Conservation (phyloP, 2,329 filamentous ascomycete genomes). For the Colletotrichum sp. region DNA sequence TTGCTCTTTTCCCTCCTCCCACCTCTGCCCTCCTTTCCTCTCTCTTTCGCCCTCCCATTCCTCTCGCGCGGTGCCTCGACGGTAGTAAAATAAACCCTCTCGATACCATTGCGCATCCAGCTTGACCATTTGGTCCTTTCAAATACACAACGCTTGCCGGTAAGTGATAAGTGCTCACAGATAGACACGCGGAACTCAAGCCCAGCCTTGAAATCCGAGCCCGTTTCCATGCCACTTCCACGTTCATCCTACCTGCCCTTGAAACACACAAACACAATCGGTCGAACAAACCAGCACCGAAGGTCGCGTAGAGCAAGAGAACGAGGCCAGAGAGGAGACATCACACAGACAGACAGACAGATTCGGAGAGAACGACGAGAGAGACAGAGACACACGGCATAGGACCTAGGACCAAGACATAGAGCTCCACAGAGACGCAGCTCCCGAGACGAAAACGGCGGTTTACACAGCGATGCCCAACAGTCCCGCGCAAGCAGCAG, state of each 20-base stretch:
- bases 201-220: neutral
- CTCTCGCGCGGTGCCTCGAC: constrained; percentile 20
- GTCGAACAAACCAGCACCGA: neutral
- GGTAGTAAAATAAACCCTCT: constrained; percentile 21
- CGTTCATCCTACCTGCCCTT: neutral
- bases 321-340: neutral
- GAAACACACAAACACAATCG: neutral
- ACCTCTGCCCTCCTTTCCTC: neutral
- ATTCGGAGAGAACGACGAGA: neutral
- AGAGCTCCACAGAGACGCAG: neutral
- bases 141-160: constrained; percentile 1
- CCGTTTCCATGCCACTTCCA: neutral
- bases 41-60: constrained; percentile 17
- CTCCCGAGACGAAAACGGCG: constrained; percentile 8
- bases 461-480: neutral
- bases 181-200: neutral
- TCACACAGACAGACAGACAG: neutral
- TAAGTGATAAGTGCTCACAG: constrained; percentile 7
- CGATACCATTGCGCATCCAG: constrained; percentile 20
- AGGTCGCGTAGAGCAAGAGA: neutral
- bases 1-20: constrained; percentile 16
- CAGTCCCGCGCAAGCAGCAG: neutral
- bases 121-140: constrained; percentile 1
- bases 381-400: neutral
- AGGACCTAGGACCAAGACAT: neutral